Evolutionary conservation across 441 rosid genomes (phyloP).

Genomic region (Populus trichocarpa): DNA sequence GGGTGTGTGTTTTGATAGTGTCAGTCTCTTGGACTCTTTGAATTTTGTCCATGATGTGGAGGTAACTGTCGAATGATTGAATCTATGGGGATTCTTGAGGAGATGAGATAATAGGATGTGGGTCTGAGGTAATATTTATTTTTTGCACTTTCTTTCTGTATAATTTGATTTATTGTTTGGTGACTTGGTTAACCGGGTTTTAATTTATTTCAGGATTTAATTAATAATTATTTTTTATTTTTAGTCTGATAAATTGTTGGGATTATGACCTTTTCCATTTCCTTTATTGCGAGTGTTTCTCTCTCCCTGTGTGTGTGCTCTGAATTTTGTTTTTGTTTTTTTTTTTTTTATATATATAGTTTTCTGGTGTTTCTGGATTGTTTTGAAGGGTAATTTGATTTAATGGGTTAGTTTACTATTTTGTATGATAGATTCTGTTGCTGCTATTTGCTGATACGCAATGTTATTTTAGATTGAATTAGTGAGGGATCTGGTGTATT

Average conservation of each 20-base stretch:
- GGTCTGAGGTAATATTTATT: slow-evolving; percentile 49
- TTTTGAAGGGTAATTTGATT: neutral
- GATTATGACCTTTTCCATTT: slow-evolving; percentile 20
- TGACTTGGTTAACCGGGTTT: slow-evolving; percentile 29
- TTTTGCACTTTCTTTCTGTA: slow-evolving; percentile 14
- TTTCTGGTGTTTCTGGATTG: slow-evolving; percentile 16
- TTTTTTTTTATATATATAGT: neutral
- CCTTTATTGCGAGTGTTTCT: neutral
- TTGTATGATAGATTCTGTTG: slow-evolving; percentile 23
- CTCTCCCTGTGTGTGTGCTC: neutral
- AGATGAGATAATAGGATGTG: slow-evolving; percentile 44
- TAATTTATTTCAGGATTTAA: neutral
- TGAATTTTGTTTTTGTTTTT: neutral
- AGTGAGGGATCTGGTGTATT: slow-evolving; percentile 35
- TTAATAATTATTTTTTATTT: slow-evolving; percentile 3
- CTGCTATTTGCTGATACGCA: slow-evolving; percentile 22
- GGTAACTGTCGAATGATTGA: slow-evolving; percentile 36
- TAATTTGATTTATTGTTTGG: slow-evolving; percentile 17
- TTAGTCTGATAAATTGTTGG: slow-evolving; percentile 12
- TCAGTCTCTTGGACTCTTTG: slow-evolving; percentile 15
- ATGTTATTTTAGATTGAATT: slow-evolving; percentile 16
- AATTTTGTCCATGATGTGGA: slow-evolving; percentile 30
- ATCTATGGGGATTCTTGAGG: slow-evolving; percentile 38
- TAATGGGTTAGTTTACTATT: slow-evolving; percentile 25
- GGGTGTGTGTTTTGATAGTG: slow-evolving; percentile 13